phyloP scores from a whole-genome alignment of 2,329 filamentous ascomycete genomes.

The Chaetomium olivaceum region DNA sequence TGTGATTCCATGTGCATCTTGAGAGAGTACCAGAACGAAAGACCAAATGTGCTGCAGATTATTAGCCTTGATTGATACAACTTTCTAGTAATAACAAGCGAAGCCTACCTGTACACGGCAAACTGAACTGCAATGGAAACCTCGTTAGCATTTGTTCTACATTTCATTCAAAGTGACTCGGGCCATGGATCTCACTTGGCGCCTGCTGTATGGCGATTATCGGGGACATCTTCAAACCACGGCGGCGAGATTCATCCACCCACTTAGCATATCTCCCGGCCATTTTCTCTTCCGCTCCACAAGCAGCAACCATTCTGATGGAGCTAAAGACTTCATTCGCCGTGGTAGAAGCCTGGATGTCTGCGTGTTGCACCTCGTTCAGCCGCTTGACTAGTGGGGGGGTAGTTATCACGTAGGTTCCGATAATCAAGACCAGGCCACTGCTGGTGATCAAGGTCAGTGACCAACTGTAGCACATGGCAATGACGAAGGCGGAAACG shows the following conservation, averaged over 20 bases:
- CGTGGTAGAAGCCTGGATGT: conserved; percentile 58
- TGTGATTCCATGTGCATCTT: conserved; percentile 51
- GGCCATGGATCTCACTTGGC: conserved; percentile 29
- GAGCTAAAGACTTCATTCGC: conserved; percentile 61
- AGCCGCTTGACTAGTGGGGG: conserved; percentile 57
- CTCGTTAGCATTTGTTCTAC: not conserved
- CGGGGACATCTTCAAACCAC: conserved; percentile 36
- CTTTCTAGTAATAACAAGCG: too few relatives aligned
- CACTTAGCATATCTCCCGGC: conserved; percentile 54
- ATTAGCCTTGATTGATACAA: too few relatives aligned
- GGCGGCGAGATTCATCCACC: conserved; percentile 52
- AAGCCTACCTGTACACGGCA: conserved; percentile 35
- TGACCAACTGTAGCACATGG: conserved; percentile 58
- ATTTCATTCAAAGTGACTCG: not conserved
- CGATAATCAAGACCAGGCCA: conserved; percentile 55
- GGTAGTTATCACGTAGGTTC: conserved; percentile 51
- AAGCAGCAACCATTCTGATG: conserved; percentile 62
- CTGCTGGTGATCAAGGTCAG: conserved; percentile 60
- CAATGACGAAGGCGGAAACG: conserved; percentile 53
- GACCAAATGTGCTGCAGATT: conserved; percentile 46
- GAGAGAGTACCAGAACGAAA: conserved; percentile 64
- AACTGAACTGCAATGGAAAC: conserved; percentile 34
- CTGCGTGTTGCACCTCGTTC: conserved; percentile 47
- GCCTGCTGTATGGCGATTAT: conserved; percentile 37
- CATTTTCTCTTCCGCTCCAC: conserved; percentile 59